These are phyloP conservation scores for Alternaria tenuissima DNA, from an alignment of 2,329 filamentous ascomycete species.

Conservation along the genomic window DNA sequence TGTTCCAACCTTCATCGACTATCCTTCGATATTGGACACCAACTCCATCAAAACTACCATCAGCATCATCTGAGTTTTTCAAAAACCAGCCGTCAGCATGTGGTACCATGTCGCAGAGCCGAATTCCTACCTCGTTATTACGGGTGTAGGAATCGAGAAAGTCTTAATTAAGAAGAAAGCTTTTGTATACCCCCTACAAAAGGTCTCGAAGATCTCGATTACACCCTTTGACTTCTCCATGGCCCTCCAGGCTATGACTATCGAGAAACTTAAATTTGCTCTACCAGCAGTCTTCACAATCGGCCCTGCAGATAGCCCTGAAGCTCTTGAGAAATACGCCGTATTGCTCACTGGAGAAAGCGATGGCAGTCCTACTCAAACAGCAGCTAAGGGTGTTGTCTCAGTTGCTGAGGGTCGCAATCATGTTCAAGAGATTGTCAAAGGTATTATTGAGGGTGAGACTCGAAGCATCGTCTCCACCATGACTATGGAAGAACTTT, in stretches of 20 bases:
- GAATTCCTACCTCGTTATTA: constrained; percentile 87
- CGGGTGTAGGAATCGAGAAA: constrained; percentile 76
- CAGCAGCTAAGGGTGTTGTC: constrained; percentile 47
- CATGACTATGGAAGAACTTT: constrained; percentile 95
- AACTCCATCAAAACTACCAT: neutral
- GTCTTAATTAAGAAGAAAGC: constrained; percentile 80
- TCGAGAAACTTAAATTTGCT: constrained; percentile 84
- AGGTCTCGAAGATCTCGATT: constrained; percentile 61
- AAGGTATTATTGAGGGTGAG: constrained; percentile 89
- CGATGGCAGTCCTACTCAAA: constrained; percentile 53
- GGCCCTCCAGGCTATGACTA: constrained; percentile 86
- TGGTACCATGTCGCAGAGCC: constrained; percentile 75
- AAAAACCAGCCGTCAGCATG: constrained; percentile 23
- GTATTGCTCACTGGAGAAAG: constrained; percentile 75
- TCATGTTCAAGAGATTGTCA: constrained; percentile 85
- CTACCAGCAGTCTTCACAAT: constrained; percentile 87
- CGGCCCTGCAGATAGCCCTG: constrained; percentile 75
- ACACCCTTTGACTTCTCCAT: constrained; percentile 84
- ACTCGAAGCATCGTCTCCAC: constrained; percentile 81
- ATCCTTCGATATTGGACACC: neutral
- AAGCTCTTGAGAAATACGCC: constrained; percentile 81
- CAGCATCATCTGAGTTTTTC: neutral
- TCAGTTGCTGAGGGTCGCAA: constrained; percentile 59
- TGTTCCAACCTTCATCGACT: neutral
- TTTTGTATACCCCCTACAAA: constrained; percentile 51